Evolutionary conservation across 164 flowering plant genomes (phyloP), one percentile per base, ranked within the genome.

Genomic region (Tetrastigma voinierianum): DNA sequence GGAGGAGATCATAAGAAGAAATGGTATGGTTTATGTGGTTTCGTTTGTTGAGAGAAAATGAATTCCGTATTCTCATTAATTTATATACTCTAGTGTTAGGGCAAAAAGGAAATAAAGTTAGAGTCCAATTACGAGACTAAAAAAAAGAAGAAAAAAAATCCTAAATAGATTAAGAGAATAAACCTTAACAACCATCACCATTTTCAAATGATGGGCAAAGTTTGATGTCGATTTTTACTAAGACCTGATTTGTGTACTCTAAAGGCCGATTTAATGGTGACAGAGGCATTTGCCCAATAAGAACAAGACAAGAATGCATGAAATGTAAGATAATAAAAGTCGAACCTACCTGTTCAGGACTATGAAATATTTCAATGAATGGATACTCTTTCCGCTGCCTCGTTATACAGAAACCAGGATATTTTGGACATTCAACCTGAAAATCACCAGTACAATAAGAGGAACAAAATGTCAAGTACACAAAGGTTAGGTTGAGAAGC

Each of bases 371-470:
- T 75, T 91, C 97, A 19, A 94, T 77, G 68, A 91, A 94, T 51
- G 98, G 98, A 71, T 94, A 94, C 58, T 94, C 98, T 72, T 82
- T 89, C 78, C 70, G 83, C 73, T 90, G 93, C 45, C 95, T 82
- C 17, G 89, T 68, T 57, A 91, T 76, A 70, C 98, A 94, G 67
- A 94, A 94, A 20, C 96, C 96, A 58, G 96, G 97, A 80, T 88
- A 94, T 65, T 94, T 91, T 18, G 98, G 96, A 66, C 98, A 94
- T 72, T 94, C 96, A 68, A 90, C 96, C 96, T 91, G 81, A 43
- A 71, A 32, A 9, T 61, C 61, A 67, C 14, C 61, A 61, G 44
- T 21, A 54, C 47, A 52, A 51, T 46, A 55, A 32, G 16, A 46
- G 10, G 18, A 61, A n/a, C 16, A 57, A 44, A 17, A 66, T 24